Conservation (phyloP, 257 asterid genomes). For the Scutellaria minor region DNA sequence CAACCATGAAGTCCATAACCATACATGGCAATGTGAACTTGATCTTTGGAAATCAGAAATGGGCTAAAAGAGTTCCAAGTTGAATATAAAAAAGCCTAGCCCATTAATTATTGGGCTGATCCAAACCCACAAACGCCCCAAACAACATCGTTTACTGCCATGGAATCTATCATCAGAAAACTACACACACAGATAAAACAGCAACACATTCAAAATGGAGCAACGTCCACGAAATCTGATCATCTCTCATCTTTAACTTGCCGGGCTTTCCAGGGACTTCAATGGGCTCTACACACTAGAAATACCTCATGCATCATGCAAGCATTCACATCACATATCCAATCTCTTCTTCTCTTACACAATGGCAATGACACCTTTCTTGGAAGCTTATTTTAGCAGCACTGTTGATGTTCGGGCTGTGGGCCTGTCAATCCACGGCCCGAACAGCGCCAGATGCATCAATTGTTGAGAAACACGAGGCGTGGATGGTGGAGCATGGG, state of each 20-base stretch:
- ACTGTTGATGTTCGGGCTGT: constrained; percentile 34
- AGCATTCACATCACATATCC: not conserved
- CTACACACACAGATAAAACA: not conserved
- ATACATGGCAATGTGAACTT: too few species aligned
- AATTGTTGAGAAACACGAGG: constrained; percentile 41
- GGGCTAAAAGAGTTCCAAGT: too few species aligned
- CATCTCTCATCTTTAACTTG: not conserved
- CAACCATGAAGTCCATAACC: too few species aligned
- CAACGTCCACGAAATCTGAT: constrained; percentile 10
- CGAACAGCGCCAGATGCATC: constrained; percentile 42
- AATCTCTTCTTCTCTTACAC: not conserved
- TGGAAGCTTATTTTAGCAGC: constrained; percentile 33
- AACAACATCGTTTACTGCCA: too few species aligned
- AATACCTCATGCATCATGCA: not conserved
- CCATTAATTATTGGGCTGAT: too few species aligned
- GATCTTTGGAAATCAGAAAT: too few species aligned
- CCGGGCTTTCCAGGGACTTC: not conserved
- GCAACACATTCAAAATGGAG: too few species aligned
- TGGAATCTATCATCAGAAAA: too few species aligned
- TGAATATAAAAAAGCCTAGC: too few species aligned
- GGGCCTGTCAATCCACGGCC: constrained; percentile 34
- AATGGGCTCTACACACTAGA: not conserved
- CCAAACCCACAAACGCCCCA: too few species aligned
- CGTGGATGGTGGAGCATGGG: constrained; percentile 46
- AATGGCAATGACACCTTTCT: constrained; percentile 37